Evolutionary conservation across 306 rosid genomes (phyloP).

Genomic region (Vicia sativa): DNA sequence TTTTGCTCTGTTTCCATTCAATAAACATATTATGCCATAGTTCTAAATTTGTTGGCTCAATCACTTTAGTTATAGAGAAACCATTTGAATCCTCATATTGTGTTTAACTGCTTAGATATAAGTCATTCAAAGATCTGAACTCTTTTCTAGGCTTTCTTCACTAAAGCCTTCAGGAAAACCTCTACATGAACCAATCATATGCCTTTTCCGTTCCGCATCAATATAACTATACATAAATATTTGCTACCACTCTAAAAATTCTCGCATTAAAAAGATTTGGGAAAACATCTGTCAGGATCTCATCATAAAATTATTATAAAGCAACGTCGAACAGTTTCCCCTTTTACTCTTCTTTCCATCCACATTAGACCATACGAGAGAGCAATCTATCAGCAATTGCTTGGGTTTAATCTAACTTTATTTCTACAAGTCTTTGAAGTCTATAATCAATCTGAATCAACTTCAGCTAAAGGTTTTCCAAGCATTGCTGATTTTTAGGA

Average conservation of each 20-base stretch:
- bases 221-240: background rate
- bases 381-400: background rate
- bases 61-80: background rate
- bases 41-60: too few relatives aligned
- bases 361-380: background rate
- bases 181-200: background rate
- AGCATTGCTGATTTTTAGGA: slow-evolving; percentile 8
- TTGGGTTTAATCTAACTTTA: background rate
- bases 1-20: background rate
- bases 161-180: background rate
- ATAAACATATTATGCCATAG: too few relatives aligned
- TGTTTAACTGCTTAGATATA: background rate
- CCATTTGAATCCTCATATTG: background rate
- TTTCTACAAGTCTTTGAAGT: background rate
- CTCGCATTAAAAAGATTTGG: background rate
- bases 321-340: background rate
- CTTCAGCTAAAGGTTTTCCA: background rate
- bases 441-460: slow-evolving; percentile 10
- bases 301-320: background rate
- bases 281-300: slow-evolving; percentile 8
- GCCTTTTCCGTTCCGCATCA: background rate
- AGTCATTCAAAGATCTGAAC: background rate
- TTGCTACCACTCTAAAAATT: background rate
- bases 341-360: slow-evolving; percentile 3
- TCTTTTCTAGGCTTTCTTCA: background rate